Conservation (phyloP, 1,284 basidiomycete species). For the Leccinum subatratum region DNA sequence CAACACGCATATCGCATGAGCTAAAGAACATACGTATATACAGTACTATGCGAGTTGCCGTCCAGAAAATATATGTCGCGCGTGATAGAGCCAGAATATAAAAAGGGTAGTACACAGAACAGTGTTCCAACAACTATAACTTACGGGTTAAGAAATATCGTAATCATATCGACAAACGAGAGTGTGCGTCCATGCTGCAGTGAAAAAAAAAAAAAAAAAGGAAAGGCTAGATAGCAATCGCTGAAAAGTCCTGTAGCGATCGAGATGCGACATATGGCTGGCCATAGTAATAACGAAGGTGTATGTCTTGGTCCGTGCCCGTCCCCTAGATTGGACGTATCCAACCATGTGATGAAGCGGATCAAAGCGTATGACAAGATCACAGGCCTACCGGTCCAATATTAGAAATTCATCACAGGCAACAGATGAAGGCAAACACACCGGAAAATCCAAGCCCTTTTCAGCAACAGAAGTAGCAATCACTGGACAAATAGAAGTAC, state of each 20-base stretch:
- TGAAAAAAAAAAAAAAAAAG: neutral
- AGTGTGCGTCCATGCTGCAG: conserved; percentile 9
- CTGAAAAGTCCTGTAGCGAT: conserved; percentile 45
- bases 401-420: conserved; percentile 5
- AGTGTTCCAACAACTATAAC: conserved; percentile 16
- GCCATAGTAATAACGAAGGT: conserved; percentile 80
- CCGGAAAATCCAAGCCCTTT: conserved; percentile 83
- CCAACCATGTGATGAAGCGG: conserved; percentile 72
- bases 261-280: conserved; percentile 49
- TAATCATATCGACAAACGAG: neutral
- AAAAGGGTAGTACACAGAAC: conserved; percentile 16
- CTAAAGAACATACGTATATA: neutral
- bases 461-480: conserved; percentile 83
- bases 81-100: conserved; percentile 3
- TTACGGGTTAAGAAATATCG: conserved; percentile 15
- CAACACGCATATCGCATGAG: neutral
- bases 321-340: conserved; percentile 79
- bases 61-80: neutral
- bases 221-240: neutral
- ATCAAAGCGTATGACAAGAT: conserved; percentile 81
- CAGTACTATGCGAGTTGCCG: neutral
- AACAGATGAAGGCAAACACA: conserved; percentile 29
- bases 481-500: conserved; percentile 52
- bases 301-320: conserved; percentile 70
- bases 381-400: conserved; percentile 55